Base-by-base conservation (phyloP, 2,329 filamentous ascomycete genomes). In the Talaromyces sp. region DNA sequence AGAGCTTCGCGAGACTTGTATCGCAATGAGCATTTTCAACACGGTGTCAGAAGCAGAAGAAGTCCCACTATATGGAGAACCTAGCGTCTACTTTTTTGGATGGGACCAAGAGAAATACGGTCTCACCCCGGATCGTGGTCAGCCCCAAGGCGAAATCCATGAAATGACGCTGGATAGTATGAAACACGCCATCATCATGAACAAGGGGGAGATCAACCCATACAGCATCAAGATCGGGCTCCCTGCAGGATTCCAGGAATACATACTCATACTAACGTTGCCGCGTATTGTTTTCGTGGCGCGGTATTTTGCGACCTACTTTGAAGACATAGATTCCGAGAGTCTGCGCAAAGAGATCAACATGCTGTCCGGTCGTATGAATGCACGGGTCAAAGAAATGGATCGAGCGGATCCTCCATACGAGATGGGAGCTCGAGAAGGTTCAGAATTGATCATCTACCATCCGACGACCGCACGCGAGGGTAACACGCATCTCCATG, bases 131-230 rank as follows among this genome's bases (percentile, higher is more conserved):
- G 40, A 50, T 3, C 2, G n/a, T 14, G 42, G 40, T 12, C 57
- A 59, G 42, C 57, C 57, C n/a, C 2, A 25, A 12, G 57, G 57
- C 12, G 8, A 16, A 4, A 21, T 50, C 4, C 2, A 2, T 18
- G 31, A 21, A 9, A 59, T 59, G 57, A 21, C 6, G 6, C 57
- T 59, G 7, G 57, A 48, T 28, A 35, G 35, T 5, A 46, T 48
- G 57, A 37, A 12, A 14, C 57, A 59, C 33, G 40, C 40, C 5
- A 59, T 59, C 7, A 50, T 59, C n/a, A 37, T 39, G 7, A 59
- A 21, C 8, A 16, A 25, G 40, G 42, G 57, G 12, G 44, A 50
- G 3, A 1, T n/a, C 8, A 18, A 33, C 5, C 8, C 11, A 35
- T 59, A 23, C 21, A 11, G 12, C 1, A 59, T 59, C 31, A 23